Base-by-base conservation (phyloP, 306 rosid genomes). In the Trifolium subterraneum region DNA sequence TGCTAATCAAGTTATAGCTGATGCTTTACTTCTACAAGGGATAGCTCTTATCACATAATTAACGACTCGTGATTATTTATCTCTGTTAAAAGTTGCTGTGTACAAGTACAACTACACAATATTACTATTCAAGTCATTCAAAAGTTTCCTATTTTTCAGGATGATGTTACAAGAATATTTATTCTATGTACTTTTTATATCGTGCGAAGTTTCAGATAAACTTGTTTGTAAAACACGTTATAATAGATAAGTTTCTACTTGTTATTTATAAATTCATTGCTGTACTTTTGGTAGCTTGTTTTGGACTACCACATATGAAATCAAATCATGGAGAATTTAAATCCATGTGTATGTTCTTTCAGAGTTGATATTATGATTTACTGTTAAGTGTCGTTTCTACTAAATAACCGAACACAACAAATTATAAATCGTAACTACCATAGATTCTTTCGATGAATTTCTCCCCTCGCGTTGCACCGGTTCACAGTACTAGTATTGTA, bases 1-100 rank as follows among this genome's bases (percentile, higher is more conserved):
- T 45, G 96, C 98, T 22, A 94, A 94, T 68, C 88, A 84, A 71
- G 81, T 94, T 79, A 87, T 94, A 18, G 97, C 98, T n/a, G 96
- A 91, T 84, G 70, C 90, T 31, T 54, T 94, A 85, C 35, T 94
- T 58, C 0, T 62, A 74, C 90, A 88, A 75, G 98, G 98, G 79
- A 80, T 94, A 27, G 0, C 79, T 81, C 96, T 94, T 76, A 80
- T 94, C 63, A 7, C 82, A 82, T 84, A 56, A 56, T 23, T 12
- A 87, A 80, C 72, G 68, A 89, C 73, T n/a, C 25, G 0, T 18
- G 4, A 19, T 31, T 59, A n/a, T 64, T 79, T n/a, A 15, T 56
- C 45, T 62, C 16, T 68, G 13, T 22, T 64, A 20, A 42, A 51
- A 18, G 10, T 19, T 75, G 38, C 25, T 10, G 45, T 58, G 27